Percentiles rank a stretch among this genome's conserved stretches.
Conservation (phyloP, 2,329 filamentous ascomycete species). For the Monilinia fructigena region DNA sequence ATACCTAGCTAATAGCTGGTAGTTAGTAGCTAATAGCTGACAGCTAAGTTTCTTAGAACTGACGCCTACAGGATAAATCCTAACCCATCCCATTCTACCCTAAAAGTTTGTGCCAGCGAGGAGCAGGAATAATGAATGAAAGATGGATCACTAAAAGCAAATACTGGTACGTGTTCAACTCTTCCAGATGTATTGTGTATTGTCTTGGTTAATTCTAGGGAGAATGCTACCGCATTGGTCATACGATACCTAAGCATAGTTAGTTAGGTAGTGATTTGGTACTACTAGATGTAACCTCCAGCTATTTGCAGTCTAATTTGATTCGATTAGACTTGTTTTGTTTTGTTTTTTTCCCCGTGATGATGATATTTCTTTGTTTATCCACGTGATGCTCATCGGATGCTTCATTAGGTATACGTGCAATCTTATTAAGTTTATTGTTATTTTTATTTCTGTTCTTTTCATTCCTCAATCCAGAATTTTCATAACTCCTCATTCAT, state of each 20-base stretch:
- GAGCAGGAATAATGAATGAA: not conserved
- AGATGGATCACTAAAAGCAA: slow-evolving; percentile 1
- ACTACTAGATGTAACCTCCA: no score
- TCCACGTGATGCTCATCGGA: no score
- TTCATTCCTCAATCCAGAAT: not conserved
- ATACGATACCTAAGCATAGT: not conserved
- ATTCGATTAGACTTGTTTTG: no score
- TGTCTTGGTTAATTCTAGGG: not conserved
- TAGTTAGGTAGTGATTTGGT: no score
- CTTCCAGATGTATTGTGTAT: not conserved
- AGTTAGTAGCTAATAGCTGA: no score
- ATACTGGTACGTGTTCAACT: not conserved
- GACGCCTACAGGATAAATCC: not conserved
- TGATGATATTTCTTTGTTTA: no score
- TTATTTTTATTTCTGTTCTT: not conserved
- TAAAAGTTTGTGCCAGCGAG: slow-evolving; percentile 4
- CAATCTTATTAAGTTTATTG: not conserved
- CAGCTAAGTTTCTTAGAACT: not conserved
- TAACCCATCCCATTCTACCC: not conserved
- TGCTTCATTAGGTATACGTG: no score
- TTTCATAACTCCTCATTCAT: not conserved
- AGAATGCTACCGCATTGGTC: not conserved
- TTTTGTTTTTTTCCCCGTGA: no score
- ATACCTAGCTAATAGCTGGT: no score
- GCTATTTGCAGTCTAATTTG: no score